Evolutionary conservation across 1,284 basidiomycete species (phyloP), one percentile per base, ranked within the genome.

Genomic region (Fereydounia khargensis): DNA sequence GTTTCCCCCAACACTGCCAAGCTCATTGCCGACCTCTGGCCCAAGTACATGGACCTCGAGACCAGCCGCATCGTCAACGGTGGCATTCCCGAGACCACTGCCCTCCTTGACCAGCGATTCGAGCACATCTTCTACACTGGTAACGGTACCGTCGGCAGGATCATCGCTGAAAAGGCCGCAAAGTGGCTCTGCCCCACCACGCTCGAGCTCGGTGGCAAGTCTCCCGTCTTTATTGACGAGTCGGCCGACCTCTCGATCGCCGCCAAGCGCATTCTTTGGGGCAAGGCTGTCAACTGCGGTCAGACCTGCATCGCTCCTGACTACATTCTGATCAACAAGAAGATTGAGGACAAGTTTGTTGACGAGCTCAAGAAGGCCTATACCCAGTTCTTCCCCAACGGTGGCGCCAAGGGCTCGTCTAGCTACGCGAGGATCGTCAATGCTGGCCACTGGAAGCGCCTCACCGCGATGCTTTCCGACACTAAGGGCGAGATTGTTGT

Each of bases 161-260:
- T 95, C 49, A 83, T 96, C 9, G 84, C 86, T 7, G 78, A 81
- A 0, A 91, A 91, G 0, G 90, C 90, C 3, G 90, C 88, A 8
- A 87, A 91, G 76, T 84, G 86, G 43, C 78, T 95, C 16, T 89
- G 89, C 0, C 89, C 91, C 0, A 80, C 87, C 19, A 86, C 88
- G 6, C 82, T 91, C 35, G 91, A 77, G 76, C 81, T 88, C 7
- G 86, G 86, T 22, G 86, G 87, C 42, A 94, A 94, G 78, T 88
- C 85, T 16, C 90, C 91, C 1, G 86, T 85, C 11, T 82, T 91
- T 62, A 78, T 94, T 39, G 86, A 91, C 68, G 80, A 85, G 0
- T 81, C 80, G 37, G 79, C 80, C 25, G 78, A 79, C 39, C 53
- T 81, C 32, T 66, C 62, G 43, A 77, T 77, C 50, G 73, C 76